phyloP scores from a whole-genome alignment of 352 stramenopile genomes.

The Phytophthora agathidicida region DNA sequence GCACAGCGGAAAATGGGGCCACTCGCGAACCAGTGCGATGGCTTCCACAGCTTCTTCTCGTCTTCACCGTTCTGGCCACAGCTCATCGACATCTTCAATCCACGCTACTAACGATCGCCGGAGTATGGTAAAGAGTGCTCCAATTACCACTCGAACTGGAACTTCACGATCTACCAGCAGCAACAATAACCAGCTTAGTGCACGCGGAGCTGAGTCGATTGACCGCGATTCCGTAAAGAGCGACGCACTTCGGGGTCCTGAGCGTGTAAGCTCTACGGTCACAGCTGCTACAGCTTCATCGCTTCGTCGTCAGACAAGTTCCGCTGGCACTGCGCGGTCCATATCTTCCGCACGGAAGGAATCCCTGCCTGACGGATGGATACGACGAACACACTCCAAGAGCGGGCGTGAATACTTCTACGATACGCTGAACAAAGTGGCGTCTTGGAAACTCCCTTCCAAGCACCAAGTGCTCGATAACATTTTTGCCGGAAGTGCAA shows the following conservation, averaged over 20 bases:
- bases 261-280: slow-evolving; percentile 31
- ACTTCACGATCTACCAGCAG: slow-evolving; percentile 20
- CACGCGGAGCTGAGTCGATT: slow-evolving; percentile 24
- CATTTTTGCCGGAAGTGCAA: slow-evolving; percentile 46
- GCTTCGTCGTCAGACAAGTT: slow-evolving; percentile 18
- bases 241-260: slow-evolving; percentile 28
- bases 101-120: slow-evolving; percentile 16
- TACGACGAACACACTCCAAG: slow-evolving; percentile 76
- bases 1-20: slow-evolving; percentile 55
- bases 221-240: slow-evolving; percentile 38
- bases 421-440: slow-evolving; percentile 72
- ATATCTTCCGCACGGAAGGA: slow-evolving; percentile 45
- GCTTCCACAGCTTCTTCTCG: slow-evolving; percentile 36
- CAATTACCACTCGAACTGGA: slow-evolving; percentile 21
- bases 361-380: slow-evolving; percentile 66
- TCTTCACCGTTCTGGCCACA: slow-evolving; percentile 36
- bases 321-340: slow-evolving; percentile 10
- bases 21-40: slow-evolving; percentile 36
- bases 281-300: slow-evolving; percentile 30
- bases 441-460: slow-evolving; percentile 71
- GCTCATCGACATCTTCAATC: slow-evolving; percentile 44
- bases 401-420: slow-evolving; percentile 79
- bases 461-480: slow-evolving; percentile 61
- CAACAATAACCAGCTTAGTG: slow-evolving; percentile 40
- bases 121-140: slow-evolving; percentile 25